Base-by-base conservation (phyloP, 192 early-diverging fungal genomes). In the Phlyctochytrium arcticum region DNA sequence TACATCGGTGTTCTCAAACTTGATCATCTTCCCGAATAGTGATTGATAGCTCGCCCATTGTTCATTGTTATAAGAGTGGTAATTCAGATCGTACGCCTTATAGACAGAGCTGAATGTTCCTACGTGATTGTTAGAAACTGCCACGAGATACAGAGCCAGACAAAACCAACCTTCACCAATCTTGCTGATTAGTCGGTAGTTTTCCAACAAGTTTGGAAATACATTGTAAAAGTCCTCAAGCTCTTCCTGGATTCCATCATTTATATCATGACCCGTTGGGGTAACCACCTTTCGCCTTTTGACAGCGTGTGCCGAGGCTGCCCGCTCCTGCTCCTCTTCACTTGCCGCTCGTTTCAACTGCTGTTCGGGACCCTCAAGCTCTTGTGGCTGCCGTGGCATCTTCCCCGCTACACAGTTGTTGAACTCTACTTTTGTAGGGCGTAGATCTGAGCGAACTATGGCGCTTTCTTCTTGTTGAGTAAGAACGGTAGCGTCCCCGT, bases 71-170 rank as follows among this genome's bases (percentile, higher is more conserved):
- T 89, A 92, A 9, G 68, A 54, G 6, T 85, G 75, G 62, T 92
- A 84, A 31, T 83, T 71, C 8, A 90, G 63, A 60, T 98, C 92
- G 12, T 91, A 64, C 3, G 93, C 92, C 67, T 89, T 92, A 76
- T 95, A 98, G 3, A 98, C 95, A 0, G 88, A 87, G 65, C 89
- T 90, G 65, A 95, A 98, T 0, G 93, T 95, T 10, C 95, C 90
- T 89, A 34, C 27, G 48, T 35, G 34, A 17, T 57, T 34, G 8
- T 57, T 2, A 12, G 55, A 23, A 30, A 17, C 17, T 57, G 15
- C 55, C 1, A 21, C 15, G n/a, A 15, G 7, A 46, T 15, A 50
- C 10, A 21, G 31, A 46, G 44, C 4, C 26, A 57, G 32, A 24
- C 27, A 12, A 24, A 10, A 27, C 15, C 30, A 68, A 85, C 86